These are phyloP conservation scores for Microcera coccophila DNA, from an alignment of 2,329 filamentous ascomycete genomes.

Conservation along the genomic window DNA sequence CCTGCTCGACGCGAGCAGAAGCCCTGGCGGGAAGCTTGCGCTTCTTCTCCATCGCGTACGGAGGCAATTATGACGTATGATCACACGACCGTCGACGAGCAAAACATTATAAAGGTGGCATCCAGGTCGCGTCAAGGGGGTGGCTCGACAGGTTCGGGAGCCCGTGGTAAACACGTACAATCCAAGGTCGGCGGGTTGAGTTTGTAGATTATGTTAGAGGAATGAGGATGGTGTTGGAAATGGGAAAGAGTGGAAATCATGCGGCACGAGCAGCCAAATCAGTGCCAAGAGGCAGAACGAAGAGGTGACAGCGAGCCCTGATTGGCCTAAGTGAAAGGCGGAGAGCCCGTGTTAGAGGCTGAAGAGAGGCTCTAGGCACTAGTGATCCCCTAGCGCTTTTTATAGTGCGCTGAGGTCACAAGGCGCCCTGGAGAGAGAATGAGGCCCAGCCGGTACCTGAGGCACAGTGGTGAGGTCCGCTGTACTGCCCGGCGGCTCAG, in stretches of 20 bases:
- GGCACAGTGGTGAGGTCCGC: no score
- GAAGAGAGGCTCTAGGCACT: background rate
- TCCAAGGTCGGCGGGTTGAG: background rate
- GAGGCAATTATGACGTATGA: conserved; percentile 7
- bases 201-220: conserved; percentile 10
- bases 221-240: conserved; percentile 13
- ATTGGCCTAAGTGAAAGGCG: conserved; percentile 16
- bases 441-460: no score
- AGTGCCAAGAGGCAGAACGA: conserved; percentile 13
- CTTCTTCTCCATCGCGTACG: conserved; percentile 56
- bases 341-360: conserved; percentile 6
- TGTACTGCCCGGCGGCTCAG: background rate
- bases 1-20: conserved; percentile 56
- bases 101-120: conserved; percentile 32
- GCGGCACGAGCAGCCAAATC: conserved; percentile 14
- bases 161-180: no score
- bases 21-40: conserved; percentile 61
- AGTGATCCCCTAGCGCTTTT: conserved; percentile 5
- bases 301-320: conserved; percentile 5
- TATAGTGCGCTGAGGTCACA: conserved; percentile 1
- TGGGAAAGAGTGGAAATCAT: conserved; percentile 17
- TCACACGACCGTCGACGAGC: conserved; percentile 20
- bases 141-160: background rate
- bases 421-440: no score
- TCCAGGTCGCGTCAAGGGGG: conserved; percentile 25